These are phyloP conservation scores for Hypoxylon sp. DNA, from an alignment of 2,329 filamentous ascomycete species.

Conservation along the genomic window DNA sequence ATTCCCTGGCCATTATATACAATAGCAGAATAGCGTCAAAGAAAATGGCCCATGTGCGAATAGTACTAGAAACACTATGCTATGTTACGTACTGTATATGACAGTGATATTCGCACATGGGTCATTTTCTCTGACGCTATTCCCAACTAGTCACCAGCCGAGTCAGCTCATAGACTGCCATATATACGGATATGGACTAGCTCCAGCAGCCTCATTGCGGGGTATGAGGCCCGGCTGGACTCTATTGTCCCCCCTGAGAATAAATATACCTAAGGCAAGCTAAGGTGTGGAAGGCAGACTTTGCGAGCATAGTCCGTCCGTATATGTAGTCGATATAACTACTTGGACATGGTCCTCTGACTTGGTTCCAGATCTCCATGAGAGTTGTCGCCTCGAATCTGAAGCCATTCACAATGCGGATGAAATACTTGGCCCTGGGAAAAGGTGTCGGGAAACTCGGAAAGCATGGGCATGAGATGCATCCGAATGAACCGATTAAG, in stretches of 20 bases:
- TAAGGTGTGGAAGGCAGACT: background rate
- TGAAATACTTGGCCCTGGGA: background rate
- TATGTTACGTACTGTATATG: no score
- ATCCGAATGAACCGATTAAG: background rate
- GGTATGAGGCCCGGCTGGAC: slow-evolving; percentile 8
- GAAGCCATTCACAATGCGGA: background rate
- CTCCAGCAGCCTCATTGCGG: slow-evolving; percentile 27
- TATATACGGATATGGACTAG: slow-evolving; percentile 1
- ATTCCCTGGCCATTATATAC: slow-evolving; percentile 3
- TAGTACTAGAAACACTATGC: no score
- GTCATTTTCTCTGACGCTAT: no score
- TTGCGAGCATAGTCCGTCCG: background rate
- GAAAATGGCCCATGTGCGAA: no score
- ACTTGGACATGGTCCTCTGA: background rate
- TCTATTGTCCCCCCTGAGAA: background rate
- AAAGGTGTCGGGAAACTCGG: slow-evolving; percentile 1
- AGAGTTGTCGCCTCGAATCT: no score
- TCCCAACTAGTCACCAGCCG: background rate
- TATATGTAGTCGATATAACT: background rate
- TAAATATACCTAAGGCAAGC: background rate
- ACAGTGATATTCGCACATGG: no score
- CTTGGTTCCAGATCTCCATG: background rate
- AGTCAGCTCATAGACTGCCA: background rate
- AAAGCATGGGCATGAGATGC: background rate
- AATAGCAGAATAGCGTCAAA: no score